These are phyloP conservation scores for Penicillium concentricum DNA, from an alignment of 2,329 filamentous ascomycete species.

Conservation along the genomic window DNA sequence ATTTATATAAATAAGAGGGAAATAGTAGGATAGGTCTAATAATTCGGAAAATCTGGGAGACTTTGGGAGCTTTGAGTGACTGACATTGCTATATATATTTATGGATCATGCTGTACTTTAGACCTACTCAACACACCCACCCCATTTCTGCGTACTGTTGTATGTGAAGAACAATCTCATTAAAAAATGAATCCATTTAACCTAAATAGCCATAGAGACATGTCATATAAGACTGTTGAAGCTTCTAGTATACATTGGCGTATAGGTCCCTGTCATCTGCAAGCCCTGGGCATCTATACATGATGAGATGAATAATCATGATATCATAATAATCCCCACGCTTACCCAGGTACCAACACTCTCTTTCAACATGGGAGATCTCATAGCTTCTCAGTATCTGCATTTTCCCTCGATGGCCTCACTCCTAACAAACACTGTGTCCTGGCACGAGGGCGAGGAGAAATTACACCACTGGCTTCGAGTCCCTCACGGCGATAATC, in stretches of 20 bases:
- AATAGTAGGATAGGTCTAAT: background rate
- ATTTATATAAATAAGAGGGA: too few species aligned
- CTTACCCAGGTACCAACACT: background rate
- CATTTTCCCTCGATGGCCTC: background rate
- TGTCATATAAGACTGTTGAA: background rate
- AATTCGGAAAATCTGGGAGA: background rate
- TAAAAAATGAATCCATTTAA: too few species aligned
- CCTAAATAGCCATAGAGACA: background rate
- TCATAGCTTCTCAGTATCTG: background rate
- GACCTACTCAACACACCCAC: too few species aligned
- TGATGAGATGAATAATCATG: background rate
- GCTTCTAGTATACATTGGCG: background rate
- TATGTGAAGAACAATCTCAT: background rate
- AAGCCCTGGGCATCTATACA: background rate
- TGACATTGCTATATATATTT: background rate
- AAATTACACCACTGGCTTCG: background rate
- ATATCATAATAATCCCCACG: background rate
- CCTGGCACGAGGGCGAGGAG: constrained; percentile 1
- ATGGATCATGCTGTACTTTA: background rate
- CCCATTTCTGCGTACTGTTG: too few species aligned
- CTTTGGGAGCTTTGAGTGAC: background rate
- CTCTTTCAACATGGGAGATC: background rate
- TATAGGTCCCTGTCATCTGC: background rate
- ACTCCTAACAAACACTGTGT: background rate
- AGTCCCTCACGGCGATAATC: background rate